Evolutionary conservation across 345 rosid genomes (phyloP), one percentile per base, ranked within the genome.

Genomic region (Euphorbia peplus): DNA sequence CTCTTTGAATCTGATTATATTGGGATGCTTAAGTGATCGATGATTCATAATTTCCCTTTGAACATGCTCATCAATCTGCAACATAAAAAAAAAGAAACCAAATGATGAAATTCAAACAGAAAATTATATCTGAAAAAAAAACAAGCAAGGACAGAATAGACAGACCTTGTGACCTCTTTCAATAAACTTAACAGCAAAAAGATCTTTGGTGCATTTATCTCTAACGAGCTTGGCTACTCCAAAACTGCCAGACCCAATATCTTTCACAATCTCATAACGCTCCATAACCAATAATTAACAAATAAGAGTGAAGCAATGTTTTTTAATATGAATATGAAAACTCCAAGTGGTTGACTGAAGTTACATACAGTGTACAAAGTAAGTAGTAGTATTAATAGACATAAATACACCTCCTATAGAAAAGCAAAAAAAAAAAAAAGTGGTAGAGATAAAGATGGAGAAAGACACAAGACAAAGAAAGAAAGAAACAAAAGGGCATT

Each of bases 241-340:
- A 62, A 92, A 92, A 75, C 90, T 92, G 21, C 98, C 96, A 8
- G 96, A 87, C 51, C 96, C 98, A 55, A 92, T 89, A 84, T 88
- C 92, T 77, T 83, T 87, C 68, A 86, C 57, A 66, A 83, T 75
- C 82, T 92, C 98, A 73, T 84, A 92, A 55, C 90, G 83, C 74
- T 92, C 98, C 96, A 90, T 92, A n/a, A n/a, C n/a, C n/a, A n/a
- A n/a, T n/a, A 3, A 30, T 59, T 32, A 21, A 70, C 1, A 26
- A 61, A 42, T 30, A 70, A 3, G 26, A 50, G 44, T 22, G 12
- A 2, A 13, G 24, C 5, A 8, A 29, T n/a, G n/a, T n/a, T 3
- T 8, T 3, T 3, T 8, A 35, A 35, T 35, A n/a, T n/a, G n/a
- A n/a, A n/a, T n/a, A n/a, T n/a, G n/a, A n/a, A n/a, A n/a, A n/a